Evolutionary conservation across 306 rosid genomes (phyloP).

Genomic region (Cucumis sativus): DNA sequence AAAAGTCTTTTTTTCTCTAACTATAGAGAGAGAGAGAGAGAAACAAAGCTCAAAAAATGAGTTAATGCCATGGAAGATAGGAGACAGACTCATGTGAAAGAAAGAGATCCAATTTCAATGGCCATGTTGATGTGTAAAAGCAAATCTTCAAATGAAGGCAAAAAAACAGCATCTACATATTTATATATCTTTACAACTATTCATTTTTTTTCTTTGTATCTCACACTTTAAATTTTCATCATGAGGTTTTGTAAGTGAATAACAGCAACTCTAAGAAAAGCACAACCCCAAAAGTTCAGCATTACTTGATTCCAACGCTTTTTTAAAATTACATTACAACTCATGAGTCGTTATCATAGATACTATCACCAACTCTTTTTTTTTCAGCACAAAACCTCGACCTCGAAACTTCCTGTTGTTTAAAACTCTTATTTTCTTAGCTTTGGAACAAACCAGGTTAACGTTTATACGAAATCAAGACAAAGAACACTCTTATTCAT

Average conservation of each 20-base stretch:
- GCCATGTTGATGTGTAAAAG: not conserved
- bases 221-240: not conserved
- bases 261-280: not conserved
- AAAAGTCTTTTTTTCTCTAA: not conserved
- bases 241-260: not conserved
- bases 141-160: conserved; percentile 3
- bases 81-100: conserved; percentile 6
- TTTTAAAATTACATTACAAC: not conserved
- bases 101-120: not conserved
- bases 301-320: not conserved
- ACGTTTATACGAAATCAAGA: not conserved
- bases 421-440: not conserved
- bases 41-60: not conserved
- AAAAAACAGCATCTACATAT: not conserved
- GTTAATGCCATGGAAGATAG: not conserved
- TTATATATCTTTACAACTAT: not conserved
- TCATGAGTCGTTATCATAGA: not conserved
- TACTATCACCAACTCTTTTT: not conserved
- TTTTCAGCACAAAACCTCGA: not conserved
- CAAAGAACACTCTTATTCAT: not conserved
- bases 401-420: not conserved
- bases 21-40: not conserved
- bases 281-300: not conserved
- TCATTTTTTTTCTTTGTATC: not conserved
- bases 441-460: not conserved